Percentiles rank a stretch among this genome's conserved stretches.
Conservation (phyloP, 2,329 filamentous ascomycete genomes). For the Penicillium sp. region DNA sequence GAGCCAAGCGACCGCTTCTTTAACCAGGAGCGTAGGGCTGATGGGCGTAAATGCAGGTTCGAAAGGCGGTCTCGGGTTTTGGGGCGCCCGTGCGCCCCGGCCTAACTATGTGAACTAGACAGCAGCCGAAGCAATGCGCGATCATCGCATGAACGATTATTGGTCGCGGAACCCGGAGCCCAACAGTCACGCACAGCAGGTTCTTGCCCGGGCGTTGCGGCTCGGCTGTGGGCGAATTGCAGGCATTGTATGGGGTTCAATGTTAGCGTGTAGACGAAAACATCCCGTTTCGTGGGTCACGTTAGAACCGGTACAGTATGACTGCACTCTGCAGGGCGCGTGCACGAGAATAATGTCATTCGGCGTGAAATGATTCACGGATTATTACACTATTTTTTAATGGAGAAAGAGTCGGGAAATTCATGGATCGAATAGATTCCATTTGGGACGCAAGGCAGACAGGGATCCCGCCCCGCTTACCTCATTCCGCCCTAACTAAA, state of each 20-base stretch:
- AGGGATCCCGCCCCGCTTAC: slow-evolving; percentile 16
- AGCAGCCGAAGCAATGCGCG: background rate
- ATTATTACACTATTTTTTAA: background rate
- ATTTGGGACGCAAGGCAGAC: slow-evolving; percentile 17
- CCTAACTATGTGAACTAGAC: background rate
- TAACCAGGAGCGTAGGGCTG: slow-evolving; percentile 11
- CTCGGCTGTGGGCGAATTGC: background rate
- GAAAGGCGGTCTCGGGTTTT: slow-evolving; percentile 5
- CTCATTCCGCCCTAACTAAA: slow-evolving; percentile 13
- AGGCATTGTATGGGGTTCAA: background rate
- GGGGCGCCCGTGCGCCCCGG: background rate
- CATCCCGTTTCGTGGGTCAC: background rate
- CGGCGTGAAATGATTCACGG: background rate
- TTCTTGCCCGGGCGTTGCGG: slow-evolving; percentile 6
- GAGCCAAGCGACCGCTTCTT: slow-evolving; percentile 7
- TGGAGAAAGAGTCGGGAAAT: background rate
- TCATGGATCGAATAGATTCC: background rate
- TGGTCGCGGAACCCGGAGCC: background rate
- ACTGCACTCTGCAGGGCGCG: slow-evolving; percentile 8
- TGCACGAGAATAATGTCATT: background rate
- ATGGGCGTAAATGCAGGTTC: slow-evolving; percentile 2
- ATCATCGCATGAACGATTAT: background rate
- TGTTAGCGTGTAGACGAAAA: background rate
- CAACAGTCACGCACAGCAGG: background rate
- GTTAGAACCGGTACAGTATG: background rate